Evolutionary conservation across 2,329 filamentous ascomycete species (phyloP), one percentile per base, ranked within the genome.

Genomic region (Fusarium fracticaudum): DNA sequence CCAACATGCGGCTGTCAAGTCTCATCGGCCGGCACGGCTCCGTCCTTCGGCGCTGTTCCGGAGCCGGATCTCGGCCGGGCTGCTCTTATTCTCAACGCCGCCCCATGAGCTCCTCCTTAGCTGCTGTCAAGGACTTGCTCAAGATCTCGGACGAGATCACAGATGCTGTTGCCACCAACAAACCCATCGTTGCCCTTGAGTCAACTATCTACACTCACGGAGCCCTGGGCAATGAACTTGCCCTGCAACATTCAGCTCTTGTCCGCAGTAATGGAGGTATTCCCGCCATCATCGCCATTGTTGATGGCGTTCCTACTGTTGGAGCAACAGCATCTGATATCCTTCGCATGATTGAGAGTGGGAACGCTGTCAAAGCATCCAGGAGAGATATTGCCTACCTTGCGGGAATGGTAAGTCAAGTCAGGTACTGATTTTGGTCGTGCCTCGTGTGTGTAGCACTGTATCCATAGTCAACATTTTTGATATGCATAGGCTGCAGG

Each of bases 141-240:
- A 88, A 87, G 60, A 86, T 98, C 47, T 95, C 94, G 2, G 92
- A 96, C 58, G 96, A 98, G 83, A 92, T 99, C 18, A 86, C 87
- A 60, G 91, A 94, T 80, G 96, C 95, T 44, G 82, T 98, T 54
- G 86, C 90, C 47, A 89, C 90, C 18, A 91, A 91, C 64, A 91
- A 91, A 78, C 96, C 96, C 2, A 92, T 99, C 8, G 95, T 99
- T 17, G 96, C 96, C 22, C 88, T 99, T 9, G 96, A 99, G 83
- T 95, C 94, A 5, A 98, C 96, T 9, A 98, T 99, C 77, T 98
- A 99, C 83, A 99, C 96, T 3, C 96, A 99, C 84, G 95, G 95
- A 45, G 91, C 93, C 29, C 87, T 99, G 20, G 94, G 94, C n/a
- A 89, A 91, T 40, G 87, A 88, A 51, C 84, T 90, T 26, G 88